Evolutionary conservation across 225 moss, liverwort and hornwort species (phyloP).

Genomic region (Pleurozium schreberi): DNA sequence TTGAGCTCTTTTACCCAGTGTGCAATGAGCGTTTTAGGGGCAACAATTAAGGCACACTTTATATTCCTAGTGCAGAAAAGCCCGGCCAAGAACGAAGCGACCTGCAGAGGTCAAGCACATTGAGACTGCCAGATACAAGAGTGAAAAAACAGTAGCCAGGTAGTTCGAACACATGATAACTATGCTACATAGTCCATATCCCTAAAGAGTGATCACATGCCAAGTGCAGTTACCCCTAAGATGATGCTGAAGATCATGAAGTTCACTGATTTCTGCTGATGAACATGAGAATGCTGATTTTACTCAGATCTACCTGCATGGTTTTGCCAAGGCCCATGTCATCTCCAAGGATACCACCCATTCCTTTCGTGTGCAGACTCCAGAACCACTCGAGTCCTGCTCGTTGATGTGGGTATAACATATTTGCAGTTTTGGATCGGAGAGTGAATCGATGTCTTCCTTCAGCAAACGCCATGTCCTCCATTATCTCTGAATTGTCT

Average conservation of each 20-base stretch:
- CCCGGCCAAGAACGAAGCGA: conserved; percentile 81
- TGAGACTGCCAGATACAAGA: neutral
- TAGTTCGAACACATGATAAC: neutral
- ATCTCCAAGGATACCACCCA: conserved; percentile 95
- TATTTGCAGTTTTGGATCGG: conserved; percentile 40
- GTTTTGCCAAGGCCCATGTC: conserved; percentile 99
- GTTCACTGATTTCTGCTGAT: neutral
- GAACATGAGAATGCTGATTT: neutral
- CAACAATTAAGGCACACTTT: conserved; percentile 82
- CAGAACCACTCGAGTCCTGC: conserved; percentile 80
- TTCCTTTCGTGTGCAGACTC: conserved; percentile 64
- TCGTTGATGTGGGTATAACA: conserved; percentile 72
- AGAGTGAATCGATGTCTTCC: conserved; percentile 52
- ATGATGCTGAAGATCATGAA: neutral
- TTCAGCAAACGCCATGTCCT: conserved; percentile 29
- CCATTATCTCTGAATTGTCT: neutral
- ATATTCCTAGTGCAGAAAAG: conserved; percentile 71
- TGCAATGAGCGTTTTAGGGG: conserved; percentile 86
- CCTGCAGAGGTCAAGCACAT: conserved; percentile 23
- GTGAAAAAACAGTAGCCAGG: no score
- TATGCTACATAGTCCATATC: neutral
- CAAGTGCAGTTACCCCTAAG: neutral
- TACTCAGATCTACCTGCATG: conserved; percentile 47
- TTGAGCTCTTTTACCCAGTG: conserved; percentile 89
- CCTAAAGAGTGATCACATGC: neutral